These are phyloP conservation scores for Camellia granthamiana DNA, from an alignment of 148 eudicot genomes.

Conservation along the genomic window DNA sequence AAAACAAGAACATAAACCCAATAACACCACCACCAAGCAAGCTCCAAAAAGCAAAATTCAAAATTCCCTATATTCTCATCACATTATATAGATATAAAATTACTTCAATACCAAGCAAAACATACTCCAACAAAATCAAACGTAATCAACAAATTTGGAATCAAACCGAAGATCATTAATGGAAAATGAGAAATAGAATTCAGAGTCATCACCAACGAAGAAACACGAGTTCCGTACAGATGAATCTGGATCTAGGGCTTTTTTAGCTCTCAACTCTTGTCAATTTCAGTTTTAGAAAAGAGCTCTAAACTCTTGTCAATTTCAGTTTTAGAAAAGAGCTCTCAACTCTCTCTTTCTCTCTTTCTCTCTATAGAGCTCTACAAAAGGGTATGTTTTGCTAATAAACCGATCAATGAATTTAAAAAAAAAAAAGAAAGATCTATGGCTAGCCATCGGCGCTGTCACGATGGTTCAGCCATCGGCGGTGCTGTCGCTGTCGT, in stretches of 20 bases:
- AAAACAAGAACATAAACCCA: neutral
- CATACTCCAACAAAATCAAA: neutral
- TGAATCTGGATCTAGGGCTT: conserved; percentile 14
- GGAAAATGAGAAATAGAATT: conserved; percentile 5
- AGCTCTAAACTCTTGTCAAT: neutral
- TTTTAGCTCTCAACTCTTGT: neutral
- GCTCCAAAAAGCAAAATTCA: conserved; percentile 14
- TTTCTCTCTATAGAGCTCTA: neutral
- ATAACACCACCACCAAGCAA: conserved; percentile 5
- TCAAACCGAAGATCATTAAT: neutral
- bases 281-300: neutral
- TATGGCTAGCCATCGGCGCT: too few species aligned
- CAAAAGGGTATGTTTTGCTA: conserved; percentile 2
- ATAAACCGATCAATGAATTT: neutral
- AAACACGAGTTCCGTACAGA: neutral
- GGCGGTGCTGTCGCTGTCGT: too few species aligned
- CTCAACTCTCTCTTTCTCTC: too few species aligned
- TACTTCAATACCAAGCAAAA: conserved; percentile 6
- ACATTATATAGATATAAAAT: neutral
- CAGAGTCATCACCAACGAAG: conserved; percentile 9
- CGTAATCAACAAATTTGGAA: conserved; percentile 1
- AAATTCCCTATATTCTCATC: neutral
- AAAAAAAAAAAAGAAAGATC: too few species aligned
- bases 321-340: too few species aligned
- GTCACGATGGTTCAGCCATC: too few species aligned